A percentile compares a stretch with the other conserved stretches of the same genome.
phyloP scores from a whole-genome alignment of 2,329 filamentous ascomycete species.

The Mollisiaceae sp. region DNA sequence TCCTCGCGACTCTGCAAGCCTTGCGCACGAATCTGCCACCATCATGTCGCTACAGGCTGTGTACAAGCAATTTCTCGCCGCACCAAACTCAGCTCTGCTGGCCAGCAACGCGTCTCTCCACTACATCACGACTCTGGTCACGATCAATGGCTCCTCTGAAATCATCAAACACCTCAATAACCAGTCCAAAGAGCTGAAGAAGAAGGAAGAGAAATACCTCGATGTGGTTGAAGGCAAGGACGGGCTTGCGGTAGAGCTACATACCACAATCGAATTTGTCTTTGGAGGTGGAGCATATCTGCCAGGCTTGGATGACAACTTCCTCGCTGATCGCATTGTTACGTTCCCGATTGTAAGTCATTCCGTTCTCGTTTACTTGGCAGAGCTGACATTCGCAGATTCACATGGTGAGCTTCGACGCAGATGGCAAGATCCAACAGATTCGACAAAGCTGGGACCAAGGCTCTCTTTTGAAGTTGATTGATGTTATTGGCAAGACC shows the following conservation, averaged over 20 bases:
- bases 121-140: slow-evolving; percentile 89
- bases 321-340: slow-evolving; percentile 81
- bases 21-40: slow-evolving; percentile 3
- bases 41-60: slow-evolving; percentile 56
- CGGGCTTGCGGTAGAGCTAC: slow-evolving; percentile 76
- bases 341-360: slow-evolving; percentile 78
- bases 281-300: slow-evolving; percentile 85
- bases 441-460: slow-evolving; percentile 96
- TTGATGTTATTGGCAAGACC: slow-evolving; percentile 89
- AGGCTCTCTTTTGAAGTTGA: slow-evolving; percentile 86
- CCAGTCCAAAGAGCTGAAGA: slow-evolving; percentile 76
- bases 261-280: slow-evolving; percentile 82
- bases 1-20: slow-evolving; percentile 5
- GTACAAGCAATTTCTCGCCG: slow-evolving; percentile 76
- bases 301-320: slow-evolving; percentile 91
- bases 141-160: slow-evolving; percentile 70
- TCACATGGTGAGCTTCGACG: slow-evolving; percentile 87
- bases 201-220: slow-evolving; percentile 80
- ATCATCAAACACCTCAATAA: slow-evolving; percentile 83
- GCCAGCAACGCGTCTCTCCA: slow-evolving; percentile 72
- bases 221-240: slow-evolving; percentile 73
- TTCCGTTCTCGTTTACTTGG: not conserved
- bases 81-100: slow-evolving; percentile 67
- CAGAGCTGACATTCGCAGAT: slow-evolving; percentile 56
- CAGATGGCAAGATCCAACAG: slow-evolving; percentile 77